Evolutionary conservation across 169 alveolate species (phyloP), one percentile per base, ranked within the genome.

Genomic region (Eimeria mitis): DNA sequence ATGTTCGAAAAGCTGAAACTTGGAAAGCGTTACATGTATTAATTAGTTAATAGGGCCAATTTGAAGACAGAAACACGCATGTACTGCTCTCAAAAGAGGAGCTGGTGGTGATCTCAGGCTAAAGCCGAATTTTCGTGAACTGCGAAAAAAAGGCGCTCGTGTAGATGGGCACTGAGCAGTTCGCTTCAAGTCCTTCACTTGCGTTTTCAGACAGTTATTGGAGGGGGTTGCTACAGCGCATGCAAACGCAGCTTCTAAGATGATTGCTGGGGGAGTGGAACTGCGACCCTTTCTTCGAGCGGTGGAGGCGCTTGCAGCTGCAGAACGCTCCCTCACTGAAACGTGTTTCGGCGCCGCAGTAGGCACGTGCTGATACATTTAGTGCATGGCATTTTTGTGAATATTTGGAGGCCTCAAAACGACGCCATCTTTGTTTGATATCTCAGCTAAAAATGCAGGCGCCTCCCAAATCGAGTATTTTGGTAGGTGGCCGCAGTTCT

Each of bases 291-390:
- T 87, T 65, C 83, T 87, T 42, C 83, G 83, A 31, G 79, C 94
- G 21, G 94, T 87, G 79, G 94, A 87, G n/a, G 94, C 94, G 28
- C 94, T 87, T 63, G 71, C 81, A 42, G 63, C 94, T 34, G 78
- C 94, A 65, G 94, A 87, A 76, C 79, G 81, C 31, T 61, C 83
- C 47, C 94, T 87, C 25, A 87, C 56, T 28, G 94, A 87, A 56
- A 65, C 94, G 16, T 87, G 94, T 61, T 87, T 87, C 54, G 94
- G 94, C 54, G 61, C 84, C 65, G 49, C 94, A 42, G 49, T 87
- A 87, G 94, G 94, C 83, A 87, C 44, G 94, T 87, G 52, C 68
- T 87, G 37, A 42, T 87, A 63, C 91, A 47, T 19, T 84, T 16
- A 56, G 42, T 23, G 23, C 76, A 84, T 25, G 9, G 52, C 44